These are phyloP conservation scores for Saksenaea oblongispora DNA, from an alignment of 371 early-diverging fungal species.

Conservation along the genomic window DNA sequence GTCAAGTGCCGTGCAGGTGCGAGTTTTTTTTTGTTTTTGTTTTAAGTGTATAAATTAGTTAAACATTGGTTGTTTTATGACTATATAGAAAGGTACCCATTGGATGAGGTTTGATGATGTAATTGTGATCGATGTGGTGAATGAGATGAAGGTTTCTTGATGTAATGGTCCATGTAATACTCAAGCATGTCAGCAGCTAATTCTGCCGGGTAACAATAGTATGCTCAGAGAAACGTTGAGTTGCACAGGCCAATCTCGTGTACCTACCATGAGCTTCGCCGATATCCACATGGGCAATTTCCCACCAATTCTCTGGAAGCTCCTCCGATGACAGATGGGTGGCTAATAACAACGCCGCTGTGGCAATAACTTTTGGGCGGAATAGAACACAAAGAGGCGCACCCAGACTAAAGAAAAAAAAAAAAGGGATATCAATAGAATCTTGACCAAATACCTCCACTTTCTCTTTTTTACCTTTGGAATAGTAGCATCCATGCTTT, in stretches of 20 bases:
- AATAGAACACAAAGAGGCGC: conserved; percentile 38
- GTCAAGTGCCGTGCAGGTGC: too few species aligned
- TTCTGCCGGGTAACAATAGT: conserved; percentile 16
- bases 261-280: conserved; percentile 30
- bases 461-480: conserved; percentile 47
- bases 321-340: conserved; percentile 21
- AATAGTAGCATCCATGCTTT: conserved; percentile 70
- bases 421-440: background rate
- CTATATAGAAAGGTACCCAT: background rate
- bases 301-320: conserved; percentile 29
- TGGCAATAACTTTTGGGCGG: conserved; percentile 36
- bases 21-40: background rate
- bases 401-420: conserved; percentile 24
- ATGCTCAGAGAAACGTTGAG: background rate
- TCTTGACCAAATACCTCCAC: background rate
- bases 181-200: conserved; percentile 42
- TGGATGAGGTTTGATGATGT: background rate
- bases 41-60: background rate
- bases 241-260: background rate
- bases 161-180: conserved; percentile 26
- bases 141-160: conserved; percentile 13
- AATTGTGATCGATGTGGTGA: background rate
- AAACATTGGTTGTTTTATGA: background rate
- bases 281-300: conserved; percentile 26
- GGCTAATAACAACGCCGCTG: conserved; percentile 37